Evolutionary conservation across 192 early-diverging fungal genomes (phyloP).

Genomic region (Backusella liffmaniae): DNA sequence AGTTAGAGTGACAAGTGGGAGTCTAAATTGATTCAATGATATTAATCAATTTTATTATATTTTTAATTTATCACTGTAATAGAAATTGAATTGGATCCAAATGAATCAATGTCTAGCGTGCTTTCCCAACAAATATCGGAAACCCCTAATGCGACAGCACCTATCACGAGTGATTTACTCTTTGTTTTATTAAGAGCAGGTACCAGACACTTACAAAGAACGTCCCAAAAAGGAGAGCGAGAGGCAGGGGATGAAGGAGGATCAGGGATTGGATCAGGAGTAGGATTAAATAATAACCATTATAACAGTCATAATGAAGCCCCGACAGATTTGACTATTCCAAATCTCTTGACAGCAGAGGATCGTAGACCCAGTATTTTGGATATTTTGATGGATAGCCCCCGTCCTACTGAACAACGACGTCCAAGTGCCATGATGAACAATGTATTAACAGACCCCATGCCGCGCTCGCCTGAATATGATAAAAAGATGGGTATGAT

Average conservation of each 20-base stretch:
- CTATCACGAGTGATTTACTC: slow-evolving; percentile 24
- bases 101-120: slow-evolving; percentile 20
- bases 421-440: slow-evolving; percentile 14
- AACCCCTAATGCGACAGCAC: neutral
- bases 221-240: slow-evolving; percentile 2
- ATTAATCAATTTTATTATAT: neutral
- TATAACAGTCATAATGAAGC: neutral
- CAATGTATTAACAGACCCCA: neutral
- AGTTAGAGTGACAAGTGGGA: neutral
- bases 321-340: neutral
- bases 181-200: slow-evolving; percentile 16
- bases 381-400: slow-evolving; percentile 28
- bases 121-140: slow-evolving; percentile 10
- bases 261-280: neutral
- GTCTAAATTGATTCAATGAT: neutral
- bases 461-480: slow-evolving; percentile 1
- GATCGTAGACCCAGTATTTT: slow-evolving; percentile 27
- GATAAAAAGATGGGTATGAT: slow-evolving; percentile 6
- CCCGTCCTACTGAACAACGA: slow-evolving; percentile 5
- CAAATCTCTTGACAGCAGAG: neutral
- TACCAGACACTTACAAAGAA: neutral
- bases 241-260: neutral
- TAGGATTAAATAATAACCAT: neutral
- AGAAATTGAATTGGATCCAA: slow-evolving; percentile 13
- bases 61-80: neutral